Conservation (phyloP, 2,329 filamentous ascomycete species). For the Graphilbum fragrans region DNA sequence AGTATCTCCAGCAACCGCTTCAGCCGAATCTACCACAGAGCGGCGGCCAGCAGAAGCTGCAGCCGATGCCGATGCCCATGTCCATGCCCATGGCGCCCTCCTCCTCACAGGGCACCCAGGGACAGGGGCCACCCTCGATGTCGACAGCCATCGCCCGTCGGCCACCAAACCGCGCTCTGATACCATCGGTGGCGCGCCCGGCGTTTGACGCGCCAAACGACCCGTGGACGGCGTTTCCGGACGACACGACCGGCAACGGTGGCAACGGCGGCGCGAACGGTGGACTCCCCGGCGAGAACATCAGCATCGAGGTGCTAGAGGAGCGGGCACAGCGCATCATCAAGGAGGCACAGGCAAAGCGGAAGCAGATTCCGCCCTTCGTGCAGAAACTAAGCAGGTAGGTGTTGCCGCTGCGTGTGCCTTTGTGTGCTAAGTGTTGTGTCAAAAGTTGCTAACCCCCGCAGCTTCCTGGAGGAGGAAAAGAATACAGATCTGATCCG, state of each 20-base stretch:
- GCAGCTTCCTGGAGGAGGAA: conserved; percentile 81
- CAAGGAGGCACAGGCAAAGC: conserved; percentile 75
- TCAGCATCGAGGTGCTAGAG: conserved; percentile 70
- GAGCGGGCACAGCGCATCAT: conserved; percentile 71
- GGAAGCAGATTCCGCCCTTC: conserved; percentile 94
- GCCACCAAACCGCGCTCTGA: conserved; percentile 37
- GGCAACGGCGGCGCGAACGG: background rate
- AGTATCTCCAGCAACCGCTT: conserved; percentile 11
- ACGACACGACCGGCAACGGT: conserved; percentile 21
- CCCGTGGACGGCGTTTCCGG: conserved; percentile 26
- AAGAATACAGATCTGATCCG: conserved; percentile 92
- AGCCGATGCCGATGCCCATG: conserved; percentile 6
- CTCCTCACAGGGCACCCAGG: too few species aligned
- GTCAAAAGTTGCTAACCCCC: conserved; percentile 10
- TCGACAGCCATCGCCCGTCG: conserved; percentile 40
- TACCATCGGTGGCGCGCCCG: conserved; percentile 26
- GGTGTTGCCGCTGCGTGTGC: background rate
- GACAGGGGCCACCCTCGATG: conserved; percentile 9
- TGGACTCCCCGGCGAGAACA: conserved; percentile 36
- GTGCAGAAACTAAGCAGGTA: conserved; percentile 96
- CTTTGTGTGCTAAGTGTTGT: background rate
- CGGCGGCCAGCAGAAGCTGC: conserved; percentile 11
- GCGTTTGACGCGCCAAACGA: conserved; percentile 27
- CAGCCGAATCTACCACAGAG: conserved; percentile 13
- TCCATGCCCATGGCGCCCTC: too few species aligned